Conservation (phyloP, 345 rosid genomes). For the Corchorus olitorius region DNA sequence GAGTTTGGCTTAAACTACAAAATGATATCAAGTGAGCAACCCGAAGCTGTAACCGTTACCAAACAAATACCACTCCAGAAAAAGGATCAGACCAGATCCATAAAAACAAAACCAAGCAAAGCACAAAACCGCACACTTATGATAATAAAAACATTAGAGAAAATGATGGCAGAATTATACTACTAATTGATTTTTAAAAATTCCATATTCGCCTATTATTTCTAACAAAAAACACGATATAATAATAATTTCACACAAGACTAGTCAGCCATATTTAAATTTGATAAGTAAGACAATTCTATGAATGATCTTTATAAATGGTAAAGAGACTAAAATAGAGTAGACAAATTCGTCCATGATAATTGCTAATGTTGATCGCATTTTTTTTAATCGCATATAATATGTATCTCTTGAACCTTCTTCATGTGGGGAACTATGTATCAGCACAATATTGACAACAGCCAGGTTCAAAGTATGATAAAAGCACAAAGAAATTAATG, state of each 20-base stretch:
- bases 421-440: neutral
- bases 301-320: neutral
- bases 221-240: neutral
- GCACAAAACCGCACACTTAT: constrained; percentile 25
- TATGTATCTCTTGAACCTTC: neutral
- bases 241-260: neutral
- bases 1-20: neutral
- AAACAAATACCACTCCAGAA: neutral
- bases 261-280: neutral
- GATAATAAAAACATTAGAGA: neutral
- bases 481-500: neutral
- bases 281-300: no score
- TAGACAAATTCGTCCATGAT: neutral
- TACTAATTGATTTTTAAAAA: neutral
- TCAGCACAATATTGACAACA: constrained; percentile 2
- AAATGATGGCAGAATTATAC: neutral
- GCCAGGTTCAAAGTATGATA: neutral
- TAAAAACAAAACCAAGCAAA: constrained; percentile 8
- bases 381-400: neutral
- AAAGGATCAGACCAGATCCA: neutral
- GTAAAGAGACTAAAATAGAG: neutral
- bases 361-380: neutral
- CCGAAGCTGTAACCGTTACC: neutral
- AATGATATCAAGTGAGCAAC: constrained; percentile 2
- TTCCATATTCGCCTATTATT: neutral